Base-by-base conservation (phyloP, 2,329 filamentous ascomycete genomes). In the Hypoxylon sp. region DNA sequence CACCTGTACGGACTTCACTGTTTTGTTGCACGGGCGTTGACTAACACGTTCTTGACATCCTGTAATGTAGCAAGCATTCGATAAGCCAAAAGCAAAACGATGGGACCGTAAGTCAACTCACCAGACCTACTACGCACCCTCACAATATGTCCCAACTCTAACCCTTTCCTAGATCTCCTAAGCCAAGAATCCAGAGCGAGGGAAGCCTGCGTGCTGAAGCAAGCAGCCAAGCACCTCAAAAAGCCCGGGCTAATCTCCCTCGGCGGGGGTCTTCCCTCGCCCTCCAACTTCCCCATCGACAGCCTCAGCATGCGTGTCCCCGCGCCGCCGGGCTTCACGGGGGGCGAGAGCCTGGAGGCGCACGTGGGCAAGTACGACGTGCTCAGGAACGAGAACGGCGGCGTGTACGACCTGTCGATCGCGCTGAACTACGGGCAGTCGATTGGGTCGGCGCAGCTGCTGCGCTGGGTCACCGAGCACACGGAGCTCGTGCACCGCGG, bases 351-450 rank as follows among this genome's bases (percentile, higher is more conserved):
- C 0, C 80, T 83, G n/a, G 79, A 85, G 15, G 84, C 85, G 15
- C 60, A 81, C 21, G 88, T 93, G 19, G 93, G 92, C 51, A 99
- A 98, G 82, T 90, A 97, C 79, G 95, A 98, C 81, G 88, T 92
- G 19, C 88, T 92, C 21, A 63, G 62, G 13, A 13, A 53, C 54
- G 71, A 74, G n/a, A 71, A 72, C 19, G 73, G 74, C 24, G 76
- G 75, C 46, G 81, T 82, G 37, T 88, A 87, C 73, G 96, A 99
- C 81, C 88, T 99, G 56, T 89, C 92, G 50, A 93, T 97, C 69
- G 92, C 92, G 0, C 90, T 98, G 78, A 98, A 99, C 82, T 99
- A 99, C 79, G 93, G 92, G 35, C 94, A 97, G 81, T 91, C 94
- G 7, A 89, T 89, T 17, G 96, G 96, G 17, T 89, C 93, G 10